Percentiles rank a stretch among this genome's conserved stretches.
These are phyloP conservation scores for Monosporascus sp. DNA, from an alignment of 2,329 filamentous ascomycete genomes.

Conservation along the genomic window DNA sequence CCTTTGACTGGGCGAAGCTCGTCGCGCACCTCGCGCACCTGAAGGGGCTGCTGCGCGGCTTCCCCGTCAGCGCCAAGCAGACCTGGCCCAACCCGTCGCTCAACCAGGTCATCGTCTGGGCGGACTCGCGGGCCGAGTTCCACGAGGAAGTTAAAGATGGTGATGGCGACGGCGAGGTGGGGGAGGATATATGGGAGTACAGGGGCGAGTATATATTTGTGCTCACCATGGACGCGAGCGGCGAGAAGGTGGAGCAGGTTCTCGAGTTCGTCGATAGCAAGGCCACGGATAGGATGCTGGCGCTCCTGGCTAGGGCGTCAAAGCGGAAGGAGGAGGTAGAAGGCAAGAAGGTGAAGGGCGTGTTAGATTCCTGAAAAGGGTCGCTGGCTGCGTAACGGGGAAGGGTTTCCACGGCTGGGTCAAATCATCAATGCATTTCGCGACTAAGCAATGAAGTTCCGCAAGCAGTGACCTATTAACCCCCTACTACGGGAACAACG, in stretches of 20 bases:
- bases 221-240: slow-evolving; percentile 21
- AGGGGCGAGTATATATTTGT: slow-evolving; percentile 28
- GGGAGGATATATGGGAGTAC: slow-evolving; percentile 19
- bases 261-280: slow-evolving; percentile 29
- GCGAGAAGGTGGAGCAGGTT: slow-evolving; percentile 20
- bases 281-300: slow-evolving; percentile 3
- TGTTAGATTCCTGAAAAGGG: not conserved
- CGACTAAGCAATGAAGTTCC: too few relatives aligned
- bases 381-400: too few relatives aligned
- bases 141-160: slow-evolving; percentile 19
- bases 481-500: too few relatives aligned
- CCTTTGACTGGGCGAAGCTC: not conserved
- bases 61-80: slow-evolving; percentile 14
- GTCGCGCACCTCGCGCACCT: not conserved
- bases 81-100: slow-evolving; percentile 11
- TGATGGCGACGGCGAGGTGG: not conserved
- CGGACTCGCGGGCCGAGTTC: slow-evolving; percentile 19
- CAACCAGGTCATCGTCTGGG: slow-evolving; percentile 24
- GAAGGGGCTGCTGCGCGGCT: slow-evolving; percentile 7
- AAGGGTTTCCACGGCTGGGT: too few relatives aligned
- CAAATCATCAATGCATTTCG: too few relatives aligned
- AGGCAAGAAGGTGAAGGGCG: not conserved
- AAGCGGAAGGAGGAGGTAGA: slow-evolving; percentile 1
- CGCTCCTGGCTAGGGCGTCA: slow-evolving; percentile 2
- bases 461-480: too few relatives aligned